Conservation (phyloP, 2,329 filamentous ascomycete genomes). For the Aspergillus hortae region DNA sequence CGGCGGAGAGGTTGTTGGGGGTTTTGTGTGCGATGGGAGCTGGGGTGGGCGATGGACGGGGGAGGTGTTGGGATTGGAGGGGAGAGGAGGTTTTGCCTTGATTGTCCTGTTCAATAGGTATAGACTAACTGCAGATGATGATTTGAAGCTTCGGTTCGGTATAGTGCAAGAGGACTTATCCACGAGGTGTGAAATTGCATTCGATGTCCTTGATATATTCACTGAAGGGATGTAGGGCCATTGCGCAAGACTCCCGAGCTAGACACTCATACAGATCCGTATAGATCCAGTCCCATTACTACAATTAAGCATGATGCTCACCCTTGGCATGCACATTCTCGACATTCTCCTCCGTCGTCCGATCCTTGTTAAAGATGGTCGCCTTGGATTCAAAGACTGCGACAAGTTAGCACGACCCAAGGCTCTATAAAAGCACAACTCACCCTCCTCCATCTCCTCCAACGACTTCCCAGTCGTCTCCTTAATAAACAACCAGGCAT, state of each 20-base stretch:
- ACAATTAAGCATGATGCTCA: not conserved
- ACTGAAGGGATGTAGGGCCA: too few species aligned
- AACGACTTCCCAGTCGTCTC: slow-evolving; percentile 38
- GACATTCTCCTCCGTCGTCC: not conserved
- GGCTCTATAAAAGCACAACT: not conserved
- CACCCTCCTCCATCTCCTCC: slow-evolving; percentile 36
- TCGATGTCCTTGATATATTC: too few species aligned
- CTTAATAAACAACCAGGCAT: slow-evolving; percentile 37
- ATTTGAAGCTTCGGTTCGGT: too few species aligned
- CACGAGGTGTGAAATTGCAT: too few species aligned
- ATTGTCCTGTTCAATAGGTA: not conserved
- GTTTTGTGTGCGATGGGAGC: slow-evolving; percentile 50
- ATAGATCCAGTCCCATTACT: not conserved
- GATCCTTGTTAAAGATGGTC: not conserved
- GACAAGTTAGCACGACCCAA: not conserved
- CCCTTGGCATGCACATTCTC: slow-evolving; percentile 1
- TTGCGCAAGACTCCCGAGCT: too few species aligned
- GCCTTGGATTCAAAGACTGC: slow-evolving; percentile 4
- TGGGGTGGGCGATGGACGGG: slow-evolving; percentile 48
- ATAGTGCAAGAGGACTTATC: too few species aligned
- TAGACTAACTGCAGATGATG: too few species aligned
- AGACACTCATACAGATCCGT: not conserved
- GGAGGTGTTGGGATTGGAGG: slow-evolving; percentile 67
- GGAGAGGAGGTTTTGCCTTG: slow-evolving; percentile 60
- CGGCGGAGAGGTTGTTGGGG: slow-evolving; percentile 61